Conservation (phyloP, 805 yeast species). For the Priceomyces medius region DNA sequence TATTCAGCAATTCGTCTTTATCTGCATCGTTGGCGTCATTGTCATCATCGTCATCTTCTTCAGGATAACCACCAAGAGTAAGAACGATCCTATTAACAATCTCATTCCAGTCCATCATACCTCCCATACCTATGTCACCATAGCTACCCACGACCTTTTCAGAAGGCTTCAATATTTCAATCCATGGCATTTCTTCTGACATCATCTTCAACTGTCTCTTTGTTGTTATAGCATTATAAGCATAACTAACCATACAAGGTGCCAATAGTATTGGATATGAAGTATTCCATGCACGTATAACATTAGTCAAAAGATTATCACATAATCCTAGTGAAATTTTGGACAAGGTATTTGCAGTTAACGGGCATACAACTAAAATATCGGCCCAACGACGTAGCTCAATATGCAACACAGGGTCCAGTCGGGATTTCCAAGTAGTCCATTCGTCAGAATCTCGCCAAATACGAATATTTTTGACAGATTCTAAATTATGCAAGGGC, state of each 20-base stretch:
- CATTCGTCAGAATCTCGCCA: constrained; percentile 64
- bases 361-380: constrained; percentile 86
- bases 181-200: constrained; percentile 91
- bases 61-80: constrained; percentile 57
- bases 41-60: constrained; percentile 50
- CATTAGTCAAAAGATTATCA: constrained; percentile 87
- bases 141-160: constrained; percentile 90
- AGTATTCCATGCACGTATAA: constrained; percentile 94
- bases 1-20: constrained; percentile 17
- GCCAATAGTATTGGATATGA: constrained; percentile 85
- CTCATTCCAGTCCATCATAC: constrained; percentile 97
- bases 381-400: constrained; percentile 98
- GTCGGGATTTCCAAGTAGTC: constrained; percentile 72
- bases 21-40: constrained; percentile 42
- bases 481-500: constrained; percentile 37
- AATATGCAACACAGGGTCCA: constrained; percentile 92
- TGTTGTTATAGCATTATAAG: constrained; percentile 86
- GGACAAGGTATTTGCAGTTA: constrained; percentile 88
- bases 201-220: constrained; percentile 75
- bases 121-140: constrained; percentile 99
- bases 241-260: constrained; percentile 93
- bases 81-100: constrained; percentile 81
- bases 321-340: constrained; percentile 89
- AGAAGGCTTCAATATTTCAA: constrained; percentile 88
- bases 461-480: constrained; percentile 43